Evolutionary conservation across 2,329 filamentous ascomycete genomes (phyloP).

Genomic region (Venturia oleaginea): DNA sequence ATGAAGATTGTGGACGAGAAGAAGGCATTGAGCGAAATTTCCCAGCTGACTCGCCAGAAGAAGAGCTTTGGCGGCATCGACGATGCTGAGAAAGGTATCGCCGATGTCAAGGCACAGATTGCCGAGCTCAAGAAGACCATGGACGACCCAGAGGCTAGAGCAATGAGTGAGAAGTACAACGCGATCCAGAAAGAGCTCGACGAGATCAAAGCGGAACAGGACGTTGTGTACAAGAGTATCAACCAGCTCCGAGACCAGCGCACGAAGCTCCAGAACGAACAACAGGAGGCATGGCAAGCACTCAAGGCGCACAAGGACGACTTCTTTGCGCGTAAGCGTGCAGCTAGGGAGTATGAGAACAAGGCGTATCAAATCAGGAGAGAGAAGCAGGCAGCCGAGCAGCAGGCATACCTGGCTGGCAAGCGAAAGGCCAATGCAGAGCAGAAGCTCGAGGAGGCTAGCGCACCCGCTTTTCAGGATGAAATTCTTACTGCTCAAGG

Average conservation of each 20-base stretch:
- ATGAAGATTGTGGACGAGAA: slow-evolving; percentile 98
- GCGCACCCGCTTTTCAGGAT: slow-evolving; percentile 79
- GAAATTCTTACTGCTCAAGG: slow-evolving; percentile 85
- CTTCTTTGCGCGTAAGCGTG: slow-evolving; percentile 74
- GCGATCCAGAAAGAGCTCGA: slow-evolving; percentile 83
- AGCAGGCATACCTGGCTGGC: slow-evolving; percentile 61
- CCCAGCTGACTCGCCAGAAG: slow-evolving; percentile 73
- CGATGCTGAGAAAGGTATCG: slow-evolving; percentile 77
- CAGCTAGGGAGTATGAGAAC: slow-evolving; percentile 73
- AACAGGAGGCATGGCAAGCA: slow-evolving; percentile 74
- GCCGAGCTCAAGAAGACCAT: slow-evolving; percentile 80
- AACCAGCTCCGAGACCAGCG: slow-evolving; percentile 78
- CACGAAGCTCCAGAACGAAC: slow-evolving; percentile 70
- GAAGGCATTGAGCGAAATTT: slow-evolving; percentile 80
- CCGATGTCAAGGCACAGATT: slow-evolving; percentile 78
- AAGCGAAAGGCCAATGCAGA: slow-evolving; percentile 68
- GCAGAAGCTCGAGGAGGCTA: slow-evolving; percentile 70
- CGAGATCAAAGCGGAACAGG: slow-evolving; percentile 82
- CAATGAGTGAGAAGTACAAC: slow-evolving; percentile 76
- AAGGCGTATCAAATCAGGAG: slow-evolving; percentile 67
- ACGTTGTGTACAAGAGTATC: slow-evolving; percentile 81
- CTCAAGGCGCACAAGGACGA: slow-evolving; percentile 84
- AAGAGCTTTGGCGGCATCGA: slow-evolving; percentile 87
- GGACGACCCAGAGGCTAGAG: slow-evolving; percentile 86
- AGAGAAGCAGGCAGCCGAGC: slow-evolving; percentile 74